Evolutionary conservation across 2,329 filamentous ascomycete genomes (phyloP).

Genomic region (Ilyonectria sp.): DNA sequence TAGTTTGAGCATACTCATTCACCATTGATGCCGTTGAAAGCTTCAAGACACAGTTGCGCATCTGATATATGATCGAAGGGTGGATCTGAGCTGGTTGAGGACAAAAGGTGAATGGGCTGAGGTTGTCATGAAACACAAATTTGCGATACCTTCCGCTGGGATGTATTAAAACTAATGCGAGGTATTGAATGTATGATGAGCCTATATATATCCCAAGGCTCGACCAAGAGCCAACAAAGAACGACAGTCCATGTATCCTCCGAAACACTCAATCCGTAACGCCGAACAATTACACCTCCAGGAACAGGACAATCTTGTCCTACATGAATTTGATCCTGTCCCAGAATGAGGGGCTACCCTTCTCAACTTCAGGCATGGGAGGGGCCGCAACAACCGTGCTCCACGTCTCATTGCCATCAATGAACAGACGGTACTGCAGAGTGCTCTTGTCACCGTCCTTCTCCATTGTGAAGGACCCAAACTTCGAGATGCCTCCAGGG

Average conservation of each 20-base stretch:
- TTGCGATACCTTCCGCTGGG: background rate
- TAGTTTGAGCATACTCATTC: background rate
- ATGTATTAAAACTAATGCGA: background rate
- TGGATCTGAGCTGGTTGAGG: background rate
- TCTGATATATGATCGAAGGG: no score
- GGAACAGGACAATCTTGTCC: constrained; percentile 30
- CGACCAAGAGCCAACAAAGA: background rate
- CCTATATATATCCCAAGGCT: background rate
- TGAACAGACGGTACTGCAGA: constrained; percentile 84
- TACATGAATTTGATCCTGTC: constrained; percentile 53
- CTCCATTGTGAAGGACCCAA: constrained; percentile 81
- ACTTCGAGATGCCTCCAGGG: constrained; percentile 89
- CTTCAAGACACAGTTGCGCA: no score
- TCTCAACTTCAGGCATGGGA: constrained; percentile 45
- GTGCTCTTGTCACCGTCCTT: constrained; percentile 76
- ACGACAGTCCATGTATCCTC: background rate
- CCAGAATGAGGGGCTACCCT: constrained; percentile 62
- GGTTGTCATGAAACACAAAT: no score
- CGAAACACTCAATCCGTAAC: constrained; percentile 13
- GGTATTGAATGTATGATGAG: background rate
- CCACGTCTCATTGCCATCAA: constrained; percentile 88
- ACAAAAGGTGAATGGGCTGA: background rate
- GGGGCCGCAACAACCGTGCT: constrained; percentile 70
- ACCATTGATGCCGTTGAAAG: no score
- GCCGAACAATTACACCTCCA: constrained; percentile 14